Base-by-base conservation (phyloP, 2,329 filamentous ascomycete species). In the Alternaria alternata region DNA sequence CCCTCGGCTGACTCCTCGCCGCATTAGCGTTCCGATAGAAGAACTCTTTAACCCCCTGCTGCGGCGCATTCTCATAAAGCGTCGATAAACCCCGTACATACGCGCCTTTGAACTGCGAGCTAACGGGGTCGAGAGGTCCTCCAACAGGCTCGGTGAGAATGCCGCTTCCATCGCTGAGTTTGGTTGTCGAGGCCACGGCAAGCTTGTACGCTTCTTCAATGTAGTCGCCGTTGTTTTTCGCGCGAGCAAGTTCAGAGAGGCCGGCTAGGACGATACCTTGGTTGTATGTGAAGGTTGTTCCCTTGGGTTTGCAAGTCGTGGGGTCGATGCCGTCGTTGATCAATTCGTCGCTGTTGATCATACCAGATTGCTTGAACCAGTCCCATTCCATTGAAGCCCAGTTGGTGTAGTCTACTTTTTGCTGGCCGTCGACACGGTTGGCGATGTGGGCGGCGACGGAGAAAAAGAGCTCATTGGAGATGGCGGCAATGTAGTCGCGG, bases 401-500 rank as follows among this genome's bases (percentile, higher is more conserved):
- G n/a, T 77, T 65, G 12, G 84, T 78, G 65, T 85, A 86, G 5
- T 75, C 70, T 8, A 68, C 66, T 56, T 80, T 78, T 38, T 73
- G 68, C 14, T 74, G 68, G 6, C 54, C 70, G 1, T 78, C 69
- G 51, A 85, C 69, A 24, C 86, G 79, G 73, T 85, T 82, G 59
- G 84, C 85, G 47, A 89, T 77, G 51, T 84, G 78, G 47, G 85
- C 83, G 16, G 85, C 84, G 1, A 86, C 80, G 36, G 81, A 78
- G 44, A 87, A 78, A 70, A 86, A 86, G 32, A 88, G 80, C 74
- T 88, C 86, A 74, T 89, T 88, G 47, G 84, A 80, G 62, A 86
- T 85, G 43, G 86, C 84, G 59, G 84, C 84, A 66, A 88, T 85
- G 62, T 83, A 83, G 4, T 79, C 76, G 7, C 82, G 76, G 22